A percentile compares a stretch with the other conserved stretches of the same genome.
phyloP scores from a whole-genome alignment of 352 stramenopile genomes.

The Phytophthora brassicae region DNA sequence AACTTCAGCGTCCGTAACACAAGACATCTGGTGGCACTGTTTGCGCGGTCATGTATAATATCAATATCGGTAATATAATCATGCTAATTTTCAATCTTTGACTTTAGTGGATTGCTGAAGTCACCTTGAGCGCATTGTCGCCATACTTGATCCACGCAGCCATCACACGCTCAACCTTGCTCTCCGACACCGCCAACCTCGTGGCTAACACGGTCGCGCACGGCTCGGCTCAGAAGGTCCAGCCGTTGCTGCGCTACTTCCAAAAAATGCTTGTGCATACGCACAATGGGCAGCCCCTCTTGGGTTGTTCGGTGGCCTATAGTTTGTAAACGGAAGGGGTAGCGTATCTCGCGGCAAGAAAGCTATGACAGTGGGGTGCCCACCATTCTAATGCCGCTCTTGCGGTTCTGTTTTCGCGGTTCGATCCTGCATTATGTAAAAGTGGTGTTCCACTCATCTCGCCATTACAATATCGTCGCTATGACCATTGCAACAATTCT shows the following conservation, averaged over 20 bases:
- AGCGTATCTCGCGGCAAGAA: neutral
- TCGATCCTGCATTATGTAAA: too few relatives aligned
- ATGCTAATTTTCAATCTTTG: neutral
- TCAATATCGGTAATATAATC: neutral
- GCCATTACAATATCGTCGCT: too few relatives aligned
- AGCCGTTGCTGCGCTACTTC: neutral
- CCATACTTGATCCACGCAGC: neutral
- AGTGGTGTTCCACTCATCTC: too few relatives aligned
- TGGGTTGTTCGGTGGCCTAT: neutral
- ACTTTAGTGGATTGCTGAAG: neutral
- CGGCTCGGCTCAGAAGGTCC: neutral
- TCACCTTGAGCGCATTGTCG: neutral
- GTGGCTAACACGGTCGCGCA: constrained; percentile 6
- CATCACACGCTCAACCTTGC: neutral
- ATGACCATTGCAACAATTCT: neutral
- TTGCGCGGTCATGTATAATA: constrained; percentile 6
- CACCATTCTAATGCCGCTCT: neutral
- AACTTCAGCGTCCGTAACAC: too few relatives aligned
- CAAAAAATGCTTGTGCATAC: constrained; percentile 3
- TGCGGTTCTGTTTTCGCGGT: too few relatives aligned
- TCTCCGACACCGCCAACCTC: neutral
- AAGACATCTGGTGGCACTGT: too few relatives aligned
- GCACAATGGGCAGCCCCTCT: constrained; percentile 8
- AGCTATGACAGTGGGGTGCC: neutral
- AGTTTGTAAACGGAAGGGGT: neutral